Percentiles rank a stretch among this genome's conserved stretches.
Conservation (phyloP, 495 filamentous ascomycete genomes). For the Talaromyces trachyspermus region DNA sequence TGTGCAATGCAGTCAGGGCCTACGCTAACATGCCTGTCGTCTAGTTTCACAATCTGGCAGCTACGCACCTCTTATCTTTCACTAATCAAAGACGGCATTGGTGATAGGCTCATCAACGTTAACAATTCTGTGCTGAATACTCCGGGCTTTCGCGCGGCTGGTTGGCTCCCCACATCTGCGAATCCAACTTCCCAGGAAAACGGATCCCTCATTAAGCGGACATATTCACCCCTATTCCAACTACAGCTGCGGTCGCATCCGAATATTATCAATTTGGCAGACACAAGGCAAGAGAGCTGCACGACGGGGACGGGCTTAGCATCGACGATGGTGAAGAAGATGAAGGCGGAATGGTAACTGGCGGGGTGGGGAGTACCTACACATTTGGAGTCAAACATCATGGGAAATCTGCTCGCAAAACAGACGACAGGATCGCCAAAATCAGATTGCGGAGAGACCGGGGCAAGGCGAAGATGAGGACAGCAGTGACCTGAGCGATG, state of each 20-base stretch:
- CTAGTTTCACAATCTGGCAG: slow-evolving; percentile 87
- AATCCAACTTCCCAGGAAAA: slow-evolving; percentile 26
- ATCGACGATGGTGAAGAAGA: slow-evolving; percentile 69
- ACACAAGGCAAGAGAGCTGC: slow-evolving; percentile 25
- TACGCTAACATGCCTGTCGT: background rate
- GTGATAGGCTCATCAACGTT: slow-evolving; percentile 88
- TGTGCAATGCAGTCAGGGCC: background rate
- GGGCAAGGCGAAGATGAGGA: slow-evolving; percentile 91
- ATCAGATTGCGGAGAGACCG: slow-evolving; percentile 49
- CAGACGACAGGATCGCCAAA: slow-evolving; percentile 29
- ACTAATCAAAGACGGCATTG: slow-evolving; percentile 87
- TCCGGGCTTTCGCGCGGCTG: slow-evolving; percentile 90
- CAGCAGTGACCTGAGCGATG: slow-evolving; percentile 92
- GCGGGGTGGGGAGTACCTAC: slow-evolving; percentile 68
- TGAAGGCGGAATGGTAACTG: slow-evolving; percentile 74
- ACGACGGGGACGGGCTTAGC: slow-evolving; percentile 20
- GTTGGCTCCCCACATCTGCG: slow-evolving; percentile 70
- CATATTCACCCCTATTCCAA: slow-evolving; percentile 96
- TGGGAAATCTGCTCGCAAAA: slow-evolving; percentile 42
- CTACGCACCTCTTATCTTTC: slow-evolving; percentile 86
- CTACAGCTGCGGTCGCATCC: slow-evolving; percentile 58
- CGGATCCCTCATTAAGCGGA: slow-evolving; percentile 72
- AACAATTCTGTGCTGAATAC: slow-evolving; percentile 86
- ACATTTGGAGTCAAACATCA: slow-evolving; percentile 58
- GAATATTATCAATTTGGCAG: slow-evolving; percentile 63